Evolutionary conservation across 1,139 yeast genomes (phyloP).

Genomic region (Pichia sorboxylosa): DNA sequence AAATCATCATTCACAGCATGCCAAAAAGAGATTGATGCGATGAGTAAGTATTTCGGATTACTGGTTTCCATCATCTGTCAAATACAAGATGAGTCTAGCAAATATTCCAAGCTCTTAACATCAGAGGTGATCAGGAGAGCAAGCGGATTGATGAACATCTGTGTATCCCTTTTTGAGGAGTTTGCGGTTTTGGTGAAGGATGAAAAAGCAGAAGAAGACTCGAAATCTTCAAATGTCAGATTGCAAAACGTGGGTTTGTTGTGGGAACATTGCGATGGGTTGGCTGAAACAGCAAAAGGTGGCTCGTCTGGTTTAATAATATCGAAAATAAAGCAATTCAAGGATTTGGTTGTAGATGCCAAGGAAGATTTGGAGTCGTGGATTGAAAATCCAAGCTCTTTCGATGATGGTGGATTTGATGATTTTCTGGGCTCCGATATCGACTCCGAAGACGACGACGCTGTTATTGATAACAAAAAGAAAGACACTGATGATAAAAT

Average conservation of each 20-base stretch:
- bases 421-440: conserved; percentile 27
- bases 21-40: conserved; percentile 38
- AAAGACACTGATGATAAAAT: conserved; percentile 27
- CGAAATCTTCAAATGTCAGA: too few relatives aligned
- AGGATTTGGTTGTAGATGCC: conserved; percentile 47
- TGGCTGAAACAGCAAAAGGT: conserved; percentile 29
- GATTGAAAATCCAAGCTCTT: conserved; percentile 45
- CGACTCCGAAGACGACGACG: conserved; percentile 21
- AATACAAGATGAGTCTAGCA: conserved; percentile 23
- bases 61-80: conserved; percentile 38
- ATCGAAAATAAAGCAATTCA: conserved; percentile 33
- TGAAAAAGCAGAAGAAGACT: not conserved
- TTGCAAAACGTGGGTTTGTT: conserved; percentile 50
- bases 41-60: conserved; percentile 35
- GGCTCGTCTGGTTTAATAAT: conserved; percentile 45
- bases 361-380: conserved; percentile 55
- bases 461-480: conserved; percentile 24
- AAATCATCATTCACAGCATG: conserved; percentile 42
- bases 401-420: conserved; percentile 24
- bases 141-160: not conserved
- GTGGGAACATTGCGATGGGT: conserved; percentile 48
- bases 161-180: conserved; percentile 2
- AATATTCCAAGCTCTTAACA: conserved; percentile 23
- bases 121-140: not conserved
- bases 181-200: conserved; percentile 2